A percentile compares a stretch with the other conserved stretches of the same genome.
Evolutionary conservation across 345 rosid genomes (phyloP).

Genomic region (Dimocarpus longan): DNA sequence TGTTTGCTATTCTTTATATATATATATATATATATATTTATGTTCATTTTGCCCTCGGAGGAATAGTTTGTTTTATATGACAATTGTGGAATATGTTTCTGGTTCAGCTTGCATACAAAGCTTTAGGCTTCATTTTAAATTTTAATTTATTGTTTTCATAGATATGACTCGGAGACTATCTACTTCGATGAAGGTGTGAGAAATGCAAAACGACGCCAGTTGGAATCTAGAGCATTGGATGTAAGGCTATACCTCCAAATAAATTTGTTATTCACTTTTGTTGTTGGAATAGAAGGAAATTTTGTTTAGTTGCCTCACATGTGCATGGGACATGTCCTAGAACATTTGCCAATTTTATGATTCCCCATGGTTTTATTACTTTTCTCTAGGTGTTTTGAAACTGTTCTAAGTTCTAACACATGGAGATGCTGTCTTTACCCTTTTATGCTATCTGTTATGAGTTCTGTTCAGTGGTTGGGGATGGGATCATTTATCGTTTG

Average conservation of each 20-base stretch:
- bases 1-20: neutral
- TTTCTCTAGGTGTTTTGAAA: neutral
- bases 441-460: neutral
- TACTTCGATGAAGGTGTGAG: constrained; percentile 80
- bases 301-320: neutral
- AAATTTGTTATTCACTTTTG: neutral
- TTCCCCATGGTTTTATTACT: neutral
- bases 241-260: constrained; percentile 38
- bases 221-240: constrained; percentile 65
- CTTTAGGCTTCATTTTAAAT: constrained; percentile 23
- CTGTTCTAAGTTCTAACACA: neutral
- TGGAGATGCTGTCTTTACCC: neutral
- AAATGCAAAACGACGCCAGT: constrained; percentile 52
- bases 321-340: neutral
- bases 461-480: neutral
- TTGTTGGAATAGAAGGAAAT: neutral
- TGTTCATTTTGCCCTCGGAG: too few relatives aligned
- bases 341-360: neutral
- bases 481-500: neutral
- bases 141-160: constrained; percentile 26
- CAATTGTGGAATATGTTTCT: neutral
- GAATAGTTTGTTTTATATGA: neutral
- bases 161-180: constrained; percentile 65
- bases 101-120: constrained; percentile 9
- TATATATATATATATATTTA: too few relatives aligned